These are phyloP conservation scores for Crithidia mellificae DNA, from an alignment of 208 protist species.

Conservation along the genomic window DNA sequence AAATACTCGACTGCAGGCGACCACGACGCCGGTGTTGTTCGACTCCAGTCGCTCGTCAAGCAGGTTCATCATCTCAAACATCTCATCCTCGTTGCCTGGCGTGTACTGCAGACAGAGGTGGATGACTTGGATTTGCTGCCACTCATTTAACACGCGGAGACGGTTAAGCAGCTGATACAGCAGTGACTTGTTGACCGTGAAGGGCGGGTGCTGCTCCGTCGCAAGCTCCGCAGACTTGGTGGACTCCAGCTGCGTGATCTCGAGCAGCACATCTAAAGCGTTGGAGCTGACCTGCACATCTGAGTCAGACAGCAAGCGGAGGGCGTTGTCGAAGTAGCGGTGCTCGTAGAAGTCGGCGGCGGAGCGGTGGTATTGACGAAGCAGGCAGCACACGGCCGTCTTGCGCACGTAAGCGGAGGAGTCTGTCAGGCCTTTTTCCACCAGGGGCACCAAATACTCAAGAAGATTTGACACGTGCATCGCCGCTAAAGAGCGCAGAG, in stretches of 20 bases:
- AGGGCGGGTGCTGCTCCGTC: conserved; percentile 19
- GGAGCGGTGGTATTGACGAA: conserved; percentile 79
- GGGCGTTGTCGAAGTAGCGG: conserved; percentile 43
- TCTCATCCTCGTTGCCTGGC: conserved; percentile 76
- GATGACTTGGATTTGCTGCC: conserved; percentile 86
- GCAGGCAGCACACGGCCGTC: conserved; percentile 85
- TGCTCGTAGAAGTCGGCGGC: conserved; percentile 48
- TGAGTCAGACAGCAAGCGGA: conserved; percentile 84
- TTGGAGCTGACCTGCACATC: conserved; percentile 87
- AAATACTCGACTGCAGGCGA: conserved; percentile 84
- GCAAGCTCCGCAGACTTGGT: conserved; percentile 17
- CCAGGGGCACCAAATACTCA: conserved; percentile 82
- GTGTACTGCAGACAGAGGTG: conserved; percentile 61
- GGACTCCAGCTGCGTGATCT: conserved; percentile 62
- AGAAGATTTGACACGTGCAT: conserved; percentile 65
- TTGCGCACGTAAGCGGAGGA: conserved; percentile 93
- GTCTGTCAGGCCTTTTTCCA: conserved; percentile 83
- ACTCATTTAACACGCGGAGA: conserved; percentile 82
- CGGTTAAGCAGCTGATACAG: conserved; percentile 83
- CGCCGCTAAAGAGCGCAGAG: conserved; percentile 92
- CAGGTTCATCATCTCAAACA: conserved; percentile 93
- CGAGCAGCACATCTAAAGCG: conserved; percentile 74
- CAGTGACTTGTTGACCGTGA: conserved; percentile 64
- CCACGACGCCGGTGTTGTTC: conserved; percentile 86
- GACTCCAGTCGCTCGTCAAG: conserved; percentile 89